A percentile compares a stretch with the other conserved stretches of the same genome.
Conservation (phyloP, 805 yeast genomes). For the Saccharomycopsis sp. region DNA sequence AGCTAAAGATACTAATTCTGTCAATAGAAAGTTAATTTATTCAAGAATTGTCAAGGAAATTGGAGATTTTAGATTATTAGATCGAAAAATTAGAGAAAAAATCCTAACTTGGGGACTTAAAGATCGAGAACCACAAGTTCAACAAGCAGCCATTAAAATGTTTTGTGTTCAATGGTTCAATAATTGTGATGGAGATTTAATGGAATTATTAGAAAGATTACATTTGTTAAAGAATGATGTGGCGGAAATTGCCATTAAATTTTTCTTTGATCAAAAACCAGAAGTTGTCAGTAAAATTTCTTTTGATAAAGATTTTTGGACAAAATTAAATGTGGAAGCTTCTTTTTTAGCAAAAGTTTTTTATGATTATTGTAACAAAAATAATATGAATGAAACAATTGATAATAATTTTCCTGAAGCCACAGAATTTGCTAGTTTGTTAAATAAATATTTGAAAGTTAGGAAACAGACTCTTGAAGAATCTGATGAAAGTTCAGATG, state of each 20-base stretch:
- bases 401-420: constrained; percentile 76
- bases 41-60: constrained; percentile 57
- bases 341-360: constrained; percentile 63
- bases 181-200: constrained; percentile 54
- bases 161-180: constrained; percentile 66
- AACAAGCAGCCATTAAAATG: constrained; percentile 61
- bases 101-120: constrained; percentile 76
- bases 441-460: constrained; percentile 45
- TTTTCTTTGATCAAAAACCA: constrained; percentile 48
- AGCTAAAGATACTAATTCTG: constrained; percentile 67
- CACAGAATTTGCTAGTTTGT: constrained; percentile 49
- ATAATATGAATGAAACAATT: constrained; percentile 40
- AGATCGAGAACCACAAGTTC: constrained; percentile 72
- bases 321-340: constrained; percentile 58
- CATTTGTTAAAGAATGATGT: constrained; percentile 58
- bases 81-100: constrained; percentile 47
- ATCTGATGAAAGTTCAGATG: constrained; percentile 21
- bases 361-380: constrained; percentile 51
- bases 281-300: constrained; percentile 52
- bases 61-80: constrained; percentile 49
- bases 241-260: constrained; percentile 57
- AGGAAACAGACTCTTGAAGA: constrained; percentile 27
- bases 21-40: constrained; percentile 65
- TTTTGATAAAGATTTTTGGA: constrained; percentile 62
- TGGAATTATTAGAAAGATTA: constrained; percentile 59